Base-by-base conservation (phyloP, 192 early-diverging fungal species). In the Diversispora epigaea region DNA sequence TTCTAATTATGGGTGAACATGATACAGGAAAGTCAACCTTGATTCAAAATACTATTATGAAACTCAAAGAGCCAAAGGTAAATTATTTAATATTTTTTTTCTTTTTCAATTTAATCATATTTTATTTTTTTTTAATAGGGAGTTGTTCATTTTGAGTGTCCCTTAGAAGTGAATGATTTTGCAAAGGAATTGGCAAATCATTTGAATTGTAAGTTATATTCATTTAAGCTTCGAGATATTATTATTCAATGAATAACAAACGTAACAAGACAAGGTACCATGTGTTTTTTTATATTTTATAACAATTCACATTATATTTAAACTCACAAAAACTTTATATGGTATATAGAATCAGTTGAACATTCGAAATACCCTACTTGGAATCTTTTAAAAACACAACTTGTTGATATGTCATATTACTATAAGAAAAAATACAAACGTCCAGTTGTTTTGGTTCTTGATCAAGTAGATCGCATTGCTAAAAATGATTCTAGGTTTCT, bases 391-490 rank as follows among this genome's bases (percentile, higher is more conserved):
- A 65, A 25, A 6, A 43, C 6, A 25, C 43, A 65, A 65, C 63
- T 65, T 8, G 25, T 65, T 25, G 8, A 14, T 6, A 43, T 25
- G 6, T 4, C 63, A 25, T 17, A 41, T 41, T 43, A 65, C 63
- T 65, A 65, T 65, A 65, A n/a, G n/a, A n/a, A n/a, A n/a, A n/a
- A n/a, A n/a, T n/a, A n/a, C n/a, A n/a, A n/a, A n/a, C n/a, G n/a
- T 39, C 63, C n/a, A 25, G 39, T 65, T 8, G 32, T 65, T 39
- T 65, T 65, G 63, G 22, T 65, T 65, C 22, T 65, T 65, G 63
- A 65, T 65, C 63, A 65, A 65, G 22, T 43, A 45, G 63, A 65
- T 25, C 63, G 12, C 63, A 65, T 65, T 65, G 63, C 63, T 65
- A 65, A 65, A 25, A 45, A 65, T 14, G 63, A 41, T 25, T 32